These are phyloP conservation scores for Stenogyne calaminthoides DNA, from an alignment of 305 asterid species.

Conservation along the genomic window DNA sequence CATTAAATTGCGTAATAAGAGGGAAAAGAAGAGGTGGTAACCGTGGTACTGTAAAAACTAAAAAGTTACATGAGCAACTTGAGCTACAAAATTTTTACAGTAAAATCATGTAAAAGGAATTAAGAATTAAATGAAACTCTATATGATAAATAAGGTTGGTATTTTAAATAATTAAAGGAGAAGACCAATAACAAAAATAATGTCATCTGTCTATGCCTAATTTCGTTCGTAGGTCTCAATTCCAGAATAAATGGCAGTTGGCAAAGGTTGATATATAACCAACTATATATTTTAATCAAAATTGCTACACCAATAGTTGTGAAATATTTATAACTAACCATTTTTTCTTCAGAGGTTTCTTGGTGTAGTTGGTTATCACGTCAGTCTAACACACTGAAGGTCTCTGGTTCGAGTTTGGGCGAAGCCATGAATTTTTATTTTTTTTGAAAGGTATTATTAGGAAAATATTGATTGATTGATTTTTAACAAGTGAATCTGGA, in stretches of 20 bases:
- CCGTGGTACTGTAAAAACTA: not conserved
- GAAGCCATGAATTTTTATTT: too few relatives aligned
- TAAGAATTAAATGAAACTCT: not conserved
- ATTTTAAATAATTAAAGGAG: not conserved
- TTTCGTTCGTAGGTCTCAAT: not conserved
- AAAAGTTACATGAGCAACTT: too few relatives aligned
- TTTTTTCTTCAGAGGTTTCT: too few relatives aligned
- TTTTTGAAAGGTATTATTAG: too few relatives aligned
- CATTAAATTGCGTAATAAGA: too few relatives aligned
- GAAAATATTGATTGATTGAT: too few relatives aligned
- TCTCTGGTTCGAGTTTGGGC: constrained; percentile 95
- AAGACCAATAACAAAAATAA: not conserved
- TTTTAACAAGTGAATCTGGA: too few relatives aligned
- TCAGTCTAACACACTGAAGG: constrained; percentile 99
- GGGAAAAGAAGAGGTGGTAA: too few relatives aligned
- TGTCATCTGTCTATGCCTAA: not conserved
- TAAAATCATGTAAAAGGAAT: not conserved
- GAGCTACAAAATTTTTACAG: not conserved
- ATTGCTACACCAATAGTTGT: not conserved
- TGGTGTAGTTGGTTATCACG: constrained; percentile 99
- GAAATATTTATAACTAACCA: too few relatives aligned
- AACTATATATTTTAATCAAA: not conserved
- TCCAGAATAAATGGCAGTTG: not conserved
- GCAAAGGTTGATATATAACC: not conserved
- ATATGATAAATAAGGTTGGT: too few relatives aligned